phyloP scores from a whole-genome alignment of 352 stramenopile species.

The Phytophthora citricola region DNA sequence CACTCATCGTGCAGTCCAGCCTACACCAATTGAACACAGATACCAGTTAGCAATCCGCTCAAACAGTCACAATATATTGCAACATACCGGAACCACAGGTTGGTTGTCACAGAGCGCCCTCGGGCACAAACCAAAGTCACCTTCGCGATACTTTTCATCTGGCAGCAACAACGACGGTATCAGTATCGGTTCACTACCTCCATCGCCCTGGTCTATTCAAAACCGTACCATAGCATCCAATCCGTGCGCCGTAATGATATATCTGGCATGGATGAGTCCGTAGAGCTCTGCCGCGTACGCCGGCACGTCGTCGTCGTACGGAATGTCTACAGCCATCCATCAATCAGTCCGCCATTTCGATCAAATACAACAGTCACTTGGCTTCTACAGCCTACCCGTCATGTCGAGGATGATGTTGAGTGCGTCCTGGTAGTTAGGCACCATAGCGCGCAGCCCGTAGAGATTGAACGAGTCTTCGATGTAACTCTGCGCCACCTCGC shows the following conservation, averaged over 20 bases:
- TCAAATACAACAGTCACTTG: neutral
- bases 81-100: slow-evolving; percentile 79
- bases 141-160: slow-evolving; percentile 92
- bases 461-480: slow-evolving; percentile 96
- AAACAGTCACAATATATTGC: neutral
- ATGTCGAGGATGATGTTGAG: slow-evolving; percentile 94
- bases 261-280: slow-evolving; percentile 89
- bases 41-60: slow-evolving; percentile 8
- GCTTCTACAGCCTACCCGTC: slow-evolving; percentile 54
- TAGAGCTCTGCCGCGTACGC: slow-evolving; percentile 90
- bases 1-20: slow-evolving; percentile 88
- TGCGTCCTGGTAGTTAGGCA: slow-evolving; percentile 91
- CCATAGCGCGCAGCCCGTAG: slow-evolving; percentile 89
- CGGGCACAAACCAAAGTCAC: slow-evolving; percentile 89
- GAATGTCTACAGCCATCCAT: slow-evolving; percentile 70
- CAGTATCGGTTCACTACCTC: neutral
- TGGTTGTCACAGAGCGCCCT: slow-evolving; percentile 86
- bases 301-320: slow-evolving; percentile 89
- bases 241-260: slow-evolving; percentile 90
- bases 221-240: slow-evolving; percentile 84
- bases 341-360: neutral
- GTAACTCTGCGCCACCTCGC: slow-evolving; percentile 92
- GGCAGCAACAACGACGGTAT: neutral
- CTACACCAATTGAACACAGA: slow-evolving; percentile 29
- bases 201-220: neutral